Evolutionary conservation across 805 yeast species (phyloP).

Genomic region (Priceomyces medius): DNA sequence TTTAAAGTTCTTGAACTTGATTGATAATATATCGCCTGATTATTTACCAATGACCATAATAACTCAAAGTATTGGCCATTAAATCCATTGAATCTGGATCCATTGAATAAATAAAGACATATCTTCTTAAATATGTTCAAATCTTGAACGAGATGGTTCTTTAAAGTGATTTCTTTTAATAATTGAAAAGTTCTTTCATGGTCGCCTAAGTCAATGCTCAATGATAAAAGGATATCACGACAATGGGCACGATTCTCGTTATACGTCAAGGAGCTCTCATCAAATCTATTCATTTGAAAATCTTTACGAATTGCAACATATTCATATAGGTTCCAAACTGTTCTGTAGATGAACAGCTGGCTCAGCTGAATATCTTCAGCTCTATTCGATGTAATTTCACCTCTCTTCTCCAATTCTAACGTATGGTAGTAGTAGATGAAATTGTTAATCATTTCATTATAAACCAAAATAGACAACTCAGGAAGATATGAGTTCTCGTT

Average conservation of each 20-base stretch:
- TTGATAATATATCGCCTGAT: conserved; percentile 27
- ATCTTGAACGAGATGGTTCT: conserved; percentile 29
- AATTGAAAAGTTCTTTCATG: conserved; percentile 33
- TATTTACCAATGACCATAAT: conserved; percentile 33
- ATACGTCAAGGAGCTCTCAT: conserved; percentile 4
- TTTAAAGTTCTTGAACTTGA: conserved; percentile 20
- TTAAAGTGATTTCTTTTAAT: conserved; percentile 34
- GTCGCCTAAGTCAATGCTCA: conserved; percentile 34
- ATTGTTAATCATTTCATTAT: conserved; percentile 29
- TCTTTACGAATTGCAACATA: conserved; percentile 37
- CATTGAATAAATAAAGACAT: conserved; percentile 28
- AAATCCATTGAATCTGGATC: conserved; percentile 19
- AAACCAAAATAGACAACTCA: conserved; percentile 29
- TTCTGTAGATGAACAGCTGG: conserved; percentile 15
- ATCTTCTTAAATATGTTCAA: conserved; percentile 28
- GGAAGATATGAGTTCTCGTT: conserved; percentile 33
- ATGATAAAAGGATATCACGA: conserved; percentile 31
- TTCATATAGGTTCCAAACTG: conserved; percentile 33
- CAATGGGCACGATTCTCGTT: conserved; percentile 13
- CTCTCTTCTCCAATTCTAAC: conserved; percentile 11
- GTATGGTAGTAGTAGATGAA: conserved; percentile 21
- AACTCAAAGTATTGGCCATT: conserved; percentile 30
- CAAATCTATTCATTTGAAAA: conserved; percentile 17
- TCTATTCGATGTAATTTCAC: background rate
- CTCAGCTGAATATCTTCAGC: conserved; percentile 8